Evolutionary conservation across 2,329 filamentous ascomycete species (phyloP).

Genomic region (Paecilomyces formosus): DNA sequence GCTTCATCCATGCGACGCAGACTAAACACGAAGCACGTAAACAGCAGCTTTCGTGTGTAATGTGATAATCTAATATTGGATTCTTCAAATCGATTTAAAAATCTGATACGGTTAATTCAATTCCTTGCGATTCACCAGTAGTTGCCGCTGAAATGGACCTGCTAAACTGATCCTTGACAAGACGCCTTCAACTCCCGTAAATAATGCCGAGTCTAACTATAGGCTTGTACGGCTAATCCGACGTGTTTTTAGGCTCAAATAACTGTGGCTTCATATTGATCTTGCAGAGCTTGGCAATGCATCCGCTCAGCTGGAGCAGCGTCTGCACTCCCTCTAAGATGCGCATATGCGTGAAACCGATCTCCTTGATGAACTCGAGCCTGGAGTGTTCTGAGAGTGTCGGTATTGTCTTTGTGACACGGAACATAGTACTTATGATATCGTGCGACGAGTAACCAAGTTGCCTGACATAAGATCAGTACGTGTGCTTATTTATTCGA

Average conservation of each 20-base stretch:
- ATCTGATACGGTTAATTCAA: neutral
- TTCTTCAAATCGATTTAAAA: neutral
- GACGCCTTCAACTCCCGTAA: neutral
- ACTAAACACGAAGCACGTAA: neutral
- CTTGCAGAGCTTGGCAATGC: conserved; percentile 81
- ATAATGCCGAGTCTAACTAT: neutral
- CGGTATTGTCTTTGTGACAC: conserved; percentile 91
- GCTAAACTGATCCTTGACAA: neutral
- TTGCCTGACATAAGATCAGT: conserved; percentile 39
- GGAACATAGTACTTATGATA: conserved; percentile 98
- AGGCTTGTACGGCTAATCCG: neutral
- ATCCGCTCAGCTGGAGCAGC: conserved; percentile 85
- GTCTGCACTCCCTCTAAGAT: conserved; percentile 97
- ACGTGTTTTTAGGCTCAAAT: conserved; percentile 47
- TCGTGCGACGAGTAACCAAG: conserved; percentile 98
- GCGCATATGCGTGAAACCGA: conserved; percentile 98
- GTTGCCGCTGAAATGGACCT: neutral
- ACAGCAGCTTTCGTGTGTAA: neutral
- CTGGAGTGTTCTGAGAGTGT: conserved; percentile 90
- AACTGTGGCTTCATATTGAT: conserved; percentile 92
- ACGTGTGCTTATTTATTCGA: neutral
- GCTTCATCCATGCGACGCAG: neutral
- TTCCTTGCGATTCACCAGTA: neutral
- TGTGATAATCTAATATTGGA: neutral
- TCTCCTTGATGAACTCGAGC: conserved; percentile 96